phyloP scores from a whole-genome alignment of 768 basidiomycete genomes.

The Lyophyllum shimeji region DNA sequence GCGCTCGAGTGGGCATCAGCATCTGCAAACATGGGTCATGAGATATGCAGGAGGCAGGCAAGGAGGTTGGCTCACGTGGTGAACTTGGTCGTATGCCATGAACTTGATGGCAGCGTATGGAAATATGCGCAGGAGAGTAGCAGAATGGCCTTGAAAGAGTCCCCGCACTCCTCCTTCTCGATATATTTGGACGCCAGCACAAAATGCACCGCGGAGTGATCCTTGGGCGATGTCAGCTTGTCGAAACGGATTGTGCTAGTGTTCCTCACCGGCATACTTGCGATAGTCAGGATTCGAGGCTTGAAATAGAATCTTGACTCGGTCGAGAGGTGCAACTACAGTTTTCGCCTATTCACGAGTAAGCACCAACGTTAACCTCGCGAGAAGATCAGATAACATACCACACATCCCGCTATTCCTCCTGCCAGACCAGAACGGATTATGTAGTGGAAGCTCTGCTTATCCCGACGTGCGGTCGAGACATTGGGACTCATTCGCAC shows the following conservation, averaged over 20 bases:
- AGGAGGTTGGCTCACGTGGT: conserved; percentile 48
- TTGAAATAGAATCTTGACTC: conserved; percentile 98
- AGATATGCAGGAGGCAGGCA: not conserved
- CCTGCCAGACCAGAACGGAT: conserved; percentile 88
- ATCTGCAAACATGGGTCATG: conserved; percentile 42
- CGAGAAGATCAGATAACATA: conserved; percentile 30
- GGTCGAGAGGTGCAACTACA: conserved; percentile 91
- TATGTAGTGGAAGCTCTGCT: conserved; percentile 57
- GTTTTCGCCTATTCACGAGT: conserved; percentile 74
- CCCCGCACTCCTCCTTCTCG: conserved; percentile 68
- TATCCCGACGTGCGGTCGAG: conserved; percentile 45
- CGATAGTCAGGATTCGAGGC: conserved; percentile 93
- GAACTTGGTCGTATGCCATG: conserved; percentile 91
- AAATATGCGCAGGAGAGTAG: conserved; percentile 90
- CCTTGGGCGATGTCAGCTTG: conserved; percentile 46
- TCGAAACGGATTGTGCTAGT: conserved; percentile 23
- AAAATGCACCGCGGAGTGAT: conserved; percentile 81
- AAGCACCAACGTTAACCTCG: not conserved
- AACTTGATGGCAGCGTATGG: conserved; percentile 98
- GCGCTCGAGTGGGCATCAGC: conserved; percentile 79
- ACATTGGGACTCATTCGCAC: conserved; percentile 64
- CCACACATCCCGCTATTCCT: conserved; percentile 91
- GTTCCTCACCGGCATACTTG: conserved; percentile 81
- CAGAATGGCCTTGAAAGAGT: conserved; percentile 93
- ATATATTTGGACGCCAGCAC: conserved; percentile 76